Base-by-base conservation (phyloP, 495 filamentous ascomycete genomes). In the Barbatosphaeria neglecta region DNA sequence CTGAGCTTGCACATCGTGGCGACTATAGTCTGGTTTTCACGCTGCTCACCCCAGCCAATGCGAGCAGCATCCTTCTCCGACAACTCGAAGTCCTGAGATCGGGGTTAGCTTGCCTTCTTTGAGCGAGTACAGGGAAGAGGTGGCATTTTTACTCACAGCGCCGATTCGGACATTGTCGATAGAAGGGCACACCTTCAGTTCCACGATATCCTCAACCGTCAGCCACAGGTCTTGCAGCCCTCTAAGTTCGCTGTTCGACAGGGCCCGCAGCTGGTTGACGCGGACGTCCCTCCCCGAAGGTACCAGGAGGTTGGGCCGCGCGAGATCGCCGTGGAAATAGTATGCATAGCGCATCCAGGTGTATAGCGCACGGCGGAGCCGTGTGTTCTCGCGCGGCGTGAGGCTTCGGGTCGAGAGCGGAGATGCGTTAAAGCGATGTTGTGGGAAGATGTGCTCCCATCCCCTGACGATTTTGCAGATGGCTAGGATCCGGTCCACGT, bases 401-500 rank as follows among this genome's bases (percentile, higher is more conserved):
- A 90, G 68, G 4, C 77, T 69, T 11, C 86, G 81, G n/a, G 83
- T 76, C 42, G 75, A 63, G 45, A 75, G 69, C 25, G 69, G 83
- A 39, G 77, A 64, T 8, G 69, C 51, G 24, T 70, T 70, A 80
- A 85, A 90, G 48, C 80, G 78, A 50, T 83, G 74, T 43, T 77
- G 66, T 4, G 84, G 84, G 58, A 84, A 90, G 23, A 85, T 68
- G 8, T 66, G 61, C 52, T 78, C 75, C 83, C 83, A 87, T 47
- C 70, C 68, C 51, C 72, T 69, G 27, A 84, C 76, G 3, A 77
- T 61, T 18, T 66, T 63, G 31, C 84, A 84, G 6, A 78, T 64
- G 16, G 61, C 55, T 9, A 84, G 55, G 44, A 85, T 61, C 6
- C 39, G 1, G 0, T 47, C 45, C 15, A 22, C 22, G 24, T 54